phyloP scores from a whole-genome alignment of 2,329 filamentous ascomycete genomes.

The Alternaria arbusti region DNA sequence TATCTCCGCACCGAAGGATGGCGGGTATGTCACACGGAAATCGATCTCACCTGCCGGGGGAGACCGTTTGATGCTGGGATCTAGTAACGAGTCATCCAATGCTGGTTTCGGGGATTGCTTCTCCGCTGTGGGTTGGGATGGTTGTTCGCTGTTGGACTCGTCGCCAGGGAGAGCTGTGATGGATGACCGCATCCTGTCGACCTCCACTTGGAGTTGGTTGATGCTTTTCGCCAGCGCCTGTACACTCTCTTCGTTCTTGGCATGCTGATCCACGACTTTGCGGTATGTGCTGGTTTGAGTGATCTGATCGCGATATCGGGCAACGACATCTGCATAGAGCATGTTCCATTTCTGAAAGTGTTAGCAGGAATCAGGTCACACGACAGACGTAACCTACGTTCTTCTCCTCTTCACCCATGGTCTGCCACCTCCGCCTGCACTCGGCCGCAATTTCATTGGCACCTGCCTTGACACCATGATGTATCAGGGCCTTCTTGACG shows the following conservation, averaged over 20 bases:
- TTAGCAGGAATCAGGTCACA: conserved; percentile 13
- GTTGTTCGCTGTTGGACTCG: conserved; percentile 18
- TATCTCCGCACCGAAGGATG: conserved; percentile 56
- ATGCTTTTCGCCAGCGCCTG: conserved; percentile 50
- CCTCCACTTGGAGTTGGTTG: conserved; percentile 49
- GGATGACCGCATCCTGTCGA: conserved; percentile 46
- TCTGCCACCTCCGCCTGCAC: conserved; percentile 49
- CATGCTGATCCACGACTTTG: conserved; percentile 46
- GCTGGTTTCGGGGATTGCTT: conserved; percentile 27
- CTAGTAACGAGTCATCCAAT: conserved; percentile 39
- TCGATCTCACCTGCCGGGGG: conserved; percentile 53
- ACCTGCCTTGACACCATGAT: conserved; percentile 46
- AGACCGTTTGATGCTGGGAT: conserved; percentile 46
- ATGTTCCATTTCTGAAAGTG: conserved; percentile 49
- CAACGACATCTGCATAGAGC: conserved; percentile 50
- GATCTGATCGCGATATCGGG: conserved; percentile 48
- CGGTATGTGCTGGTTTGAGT: conserved; percentile 45
- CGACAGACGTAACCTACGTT: conserved; percentile 28
- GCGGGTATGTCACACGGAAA: conserved; percentile 58
- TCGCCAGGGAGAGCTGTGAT: conserved; percentile 35
- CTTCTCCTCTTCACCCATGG: conserved; percentile 48
- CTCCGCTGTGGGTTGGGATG: conserved; percentile 20
- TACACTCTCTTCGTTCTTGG: conserved; percentile 48
- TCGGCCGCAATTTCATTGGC: conserved; percentile 52
- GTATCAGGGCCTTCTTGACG: conserved; percentile 46